phyloP scores from a whole-genome alignment of 495 filamentous ascomycete genomes.

The Pseudevernia furfuracea region DNA sequence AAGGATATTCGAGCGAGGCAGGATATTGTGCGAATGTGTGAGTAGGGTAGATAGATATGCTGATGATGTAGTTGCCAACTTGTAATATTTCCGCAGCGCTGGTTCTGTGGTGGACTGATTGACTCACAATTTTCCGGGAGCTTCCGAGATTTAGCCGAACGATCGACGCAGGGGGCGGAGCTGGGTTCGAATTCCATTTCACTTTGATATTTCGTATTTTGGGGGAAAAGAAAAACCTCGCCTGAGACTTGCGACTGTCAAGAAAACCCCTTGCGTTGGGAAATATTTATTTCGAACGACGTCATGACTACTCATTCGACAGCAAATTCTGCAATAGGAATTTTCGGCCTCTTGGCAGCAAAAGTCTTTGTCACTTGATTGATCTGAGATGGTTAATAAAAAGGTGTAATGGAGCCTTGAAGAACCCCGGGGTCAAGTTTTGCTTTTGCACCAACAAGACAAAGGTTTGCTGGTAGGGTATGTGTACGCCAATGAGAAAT shows the following conservation, averaged over 20 bases:
- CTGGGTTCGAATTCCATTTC: slow-evolving; percentile 1
- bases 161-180: not conserved
- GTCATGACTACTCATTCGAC: too few relatives aligned
- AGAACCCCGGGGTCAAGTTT: not conserved
- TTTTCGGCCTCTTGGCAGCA: too few relatives aligned
- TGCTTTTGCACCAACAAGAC: not conserved
- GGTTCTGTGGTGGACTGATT: not conserved
- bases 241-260: too few relatives aligned
- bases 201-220: too few relatives aligned
- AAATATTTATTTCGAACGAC: too few relatives aligned
- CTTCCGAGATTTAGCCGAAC: not conserved
- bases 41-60: too few relatives aligned
- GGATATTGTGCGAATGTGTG: not conserved
- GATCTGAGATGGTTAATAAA: too few relatives aligned
- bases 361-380: too few relatives aligned
- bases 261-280: too few relatives aligned
- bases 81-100: not conserved
- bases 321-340: too few relatives aligned
- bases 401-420: not conserved
- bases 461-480: not conserved
- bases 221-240: too few relatives aligned
- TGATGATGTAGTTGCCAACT: not conserved
- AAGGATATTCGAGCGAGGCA: not conserved
- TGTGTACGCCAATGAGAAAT: not conserved
- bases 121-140: not conserved